A percentile compares a stretch with the other conserved stretches of the same genome.
phyloP scores from a whole-genome alignment of 805 yeast species.

The Myxozyma geophila region DNA sequence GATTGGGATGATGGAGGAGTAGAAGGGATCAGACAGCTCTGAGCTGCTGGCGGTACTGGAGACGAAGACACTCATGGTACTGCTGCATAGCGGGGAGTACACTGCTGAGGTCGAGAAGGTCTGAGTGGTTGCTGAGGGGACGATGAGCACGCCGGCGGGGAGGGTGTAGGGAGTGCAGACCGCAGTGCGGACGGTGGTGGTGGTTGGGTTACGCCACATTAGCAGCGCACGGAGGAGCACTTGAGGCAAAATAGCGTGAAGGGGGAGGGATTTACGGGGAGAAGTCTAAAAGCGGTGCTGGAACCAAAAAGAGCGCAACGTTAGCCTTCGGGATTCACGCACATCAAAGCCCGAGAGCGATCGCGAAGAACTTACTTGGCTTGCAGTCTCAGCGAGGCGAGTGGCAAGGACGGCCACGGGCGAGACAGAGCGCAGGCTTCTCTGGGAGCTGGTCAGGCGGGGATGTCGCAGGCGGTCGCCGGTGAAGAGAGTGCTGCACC shows the following conservation, averaged over 20 bases:
- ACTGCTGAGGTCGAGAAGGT: slow-evolving; percentile 26
- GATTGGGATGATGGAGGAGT: slow-evolving; percentile 44
- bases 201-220: slow-evolving; percentile 35
- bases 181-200: slow-evolving; percentile 19
- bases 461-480: no score
- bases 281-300: no score
- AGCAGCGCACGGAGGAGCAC: not conserved
- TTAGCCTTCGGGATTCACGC: no score
- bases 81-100: slow-evolving; percentile 27
- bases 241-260: not conserved
- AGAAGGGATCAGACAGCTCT: slow-evolving; percentile 40
- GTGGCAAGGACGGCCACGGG: no score
- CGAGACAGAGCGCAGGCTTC: no score
- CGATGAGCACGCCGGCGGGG: slow-evolving; percentile 33
- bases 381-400: no score
- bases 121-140: slow-evolving; percentile 28
- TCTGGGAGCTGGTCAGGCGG: no score
- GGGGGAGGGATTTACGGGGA: no score
- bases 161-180: slow-evolving; percentile 32
- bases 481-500: no score
- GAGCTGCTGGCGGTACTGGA: slow-evolving; percentile 9
- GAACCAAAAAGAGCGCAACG: no score
- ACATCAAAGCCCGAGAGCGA: no score
- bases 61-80: slow-evolving; percentile 1
- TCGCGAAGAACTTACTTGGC: no score